Percentiles rank a stretch among this genome's conserved stretches.
Evolutionary conservation across 2,329 filamentous ascomycete species (phyloP).

Genomic region (Aspergillus pseudonomiae): DNA sequence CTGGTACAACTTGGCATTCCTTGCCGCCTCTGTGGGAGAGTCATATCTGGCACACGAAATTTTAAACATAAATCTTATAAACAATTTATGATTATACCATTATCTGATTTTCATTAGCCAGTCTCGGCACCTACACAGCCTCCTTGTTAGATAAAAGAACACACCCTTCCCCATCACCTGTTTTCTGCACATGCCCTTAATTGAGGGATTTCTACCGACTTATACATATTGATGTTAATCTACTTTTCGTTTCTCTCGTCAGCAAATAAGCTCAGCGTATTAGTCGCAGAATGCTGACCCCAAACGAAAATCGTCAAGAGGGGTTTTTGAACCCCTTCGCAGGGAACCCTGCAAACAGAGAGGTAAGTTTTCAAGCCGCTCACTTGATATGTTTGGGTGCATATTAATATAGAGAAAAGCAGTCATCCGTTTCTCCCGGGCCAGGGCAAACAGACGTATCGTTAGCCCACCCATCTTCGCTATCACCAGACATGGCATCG

Average conservation of each 20-base stretch:
- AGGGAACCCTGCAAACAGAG: conserved; percentile 10
- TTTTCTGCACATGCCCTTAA: conserved; percentile 6
- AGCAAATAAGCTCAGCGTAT: conserved; percentile 10
- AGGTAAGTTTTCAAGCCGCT: conserved; percentile 13
- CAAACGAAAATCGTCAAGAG: conserved; percentile 16
- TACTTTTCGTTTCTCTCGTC: background rate
- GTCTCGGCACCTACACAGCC: conserved; percentile 10
- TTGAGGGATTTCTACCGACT: conserved; percentile 1
- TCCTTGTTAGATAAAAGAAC: conserved; percentile 4
- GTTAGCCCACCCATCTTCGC: conserved; percentile 21
- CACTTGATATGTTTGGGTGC: background rate
- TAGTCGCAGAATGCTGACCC: conserved; percentile 22
- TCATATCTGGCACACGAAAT: background rate
- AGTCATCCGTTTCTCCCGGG: conserved; percentile 7
- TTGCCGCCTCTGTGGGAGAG: background rate
- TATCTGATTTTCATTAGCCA: background rate
- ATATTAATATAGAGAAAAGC: conserved; percentile 11
- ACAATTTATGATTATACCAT: background rate
- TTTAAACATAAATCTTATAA: background rate
- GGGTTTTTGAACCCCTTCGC: conserved; percentile 17
- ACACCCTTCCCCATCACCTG: background rate
- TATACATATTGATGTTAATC: conserved; percentile 7
- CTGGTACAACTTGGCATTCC: background rate
- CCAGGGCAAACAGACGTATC: conserved; percentile 10
- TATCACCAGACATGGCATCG: conserved; percentile 30